Evolutionary conservation across 179 eudicot species (phyloP), one percentile per base, ranked within the genome.

Genomic region (Beta lomatogona): DNA sequence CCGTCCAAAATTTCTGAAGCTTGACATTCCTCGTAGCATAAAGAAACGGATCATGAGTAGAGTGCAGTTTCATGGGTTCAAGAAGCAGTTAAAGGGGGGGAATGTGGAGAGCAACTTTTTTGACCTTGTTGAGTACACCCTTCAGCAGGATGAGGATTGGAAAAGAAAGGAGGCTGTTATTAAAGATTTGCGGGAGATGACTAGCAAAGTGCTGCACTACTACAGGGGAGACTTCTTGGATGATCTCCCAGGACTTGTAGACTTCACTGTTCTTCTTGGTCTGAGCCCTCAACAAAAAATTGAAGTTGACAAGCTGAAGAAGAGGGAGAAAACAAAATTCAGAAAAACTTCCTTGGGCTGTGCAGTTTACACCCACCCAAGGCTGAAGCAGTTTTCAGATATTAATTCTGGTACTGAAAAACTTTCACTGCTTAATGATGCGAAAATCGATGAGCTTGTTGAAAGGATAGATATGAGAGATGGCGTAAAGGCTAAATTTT

Each of bases 401-500:
- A 79, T 22, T 66, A 75, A 83, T 73, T 31, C 86, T 19, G 83
- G 77, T 5, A 74, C 81, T 57, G 91, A 87, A 41, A 89, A 74
- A 75, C 84, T 71, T 31, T 44, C 82, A 15, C 73, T 79, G 73
- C 82, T 82, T 10, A 83, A 85, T 53, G 89, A 91, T 59, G 85
- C 76, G 0, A 88, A 80, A 55, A 82, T 92, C 8, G 96, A 92
- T 74, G 84, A 81, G 58, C 58, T 89, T 11, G 54, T 92, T 5
- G 89, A 86, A 4, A 83, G 81, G 57, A 28, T 92, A 76, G 95
- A 92, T 21, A 22, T 89, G 9, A 87, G 76, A 70, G 96, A 94
- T 41, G 99, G 99, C 19, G 97, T 89, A 21, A 95, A 95, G 81
- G 93, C 94, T 3, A 94, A 94, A 69, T 95, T 95, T 83, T 95